Conservation (phyloP, 176 grass and related monocot genomes). For the Oryza meyeriana region DNA sequence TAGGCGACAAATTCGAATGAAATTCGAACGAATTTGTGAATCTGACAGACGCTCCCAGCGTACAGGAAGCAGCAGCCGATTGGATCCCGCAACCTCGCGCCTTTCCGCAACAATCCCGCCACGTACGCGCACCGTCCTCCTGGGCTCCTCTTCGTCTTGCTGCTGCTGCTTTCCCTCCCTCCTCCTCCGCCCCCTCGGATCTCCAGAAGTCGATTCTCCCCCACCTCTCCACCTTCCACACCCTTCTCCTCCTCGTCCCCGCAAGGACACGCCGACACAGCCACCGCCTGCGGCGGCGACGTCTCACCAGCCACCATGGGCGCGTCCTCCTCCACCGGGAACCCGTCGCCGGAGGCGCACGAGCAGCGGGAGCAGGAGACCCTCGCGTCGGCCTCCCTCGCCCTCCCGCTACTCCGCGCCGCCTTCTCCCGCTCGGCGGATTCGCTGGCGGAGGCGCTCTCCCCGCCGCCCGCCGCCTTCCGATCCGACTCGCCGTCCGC, state of each 20-base stretch:
- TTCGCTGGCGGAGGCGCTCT: constrained; percentile 42
- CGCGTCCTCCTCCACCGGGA: constrained; percentile 51
- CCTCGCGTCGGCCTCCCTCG: constrained; percentile 55
- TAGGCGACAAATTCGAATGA: too few relatives aligned
- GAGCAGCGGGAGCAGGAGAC: constrained; percentile 73
- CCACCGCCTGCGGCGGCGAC: constrained; percentile 2
- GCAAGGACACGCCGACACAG: not conserved
- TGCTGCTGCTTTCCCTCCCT: not conserved
- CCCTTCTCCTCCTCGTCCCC: not conserved
- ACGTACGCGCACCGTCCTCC: not conserved
- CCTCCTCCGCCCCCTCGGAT: not conserved
- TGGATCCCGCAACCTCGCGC: not conserved
- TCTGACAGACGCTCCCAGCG: not conserved
- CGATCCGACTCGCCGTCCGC: constrained; percentile 33
- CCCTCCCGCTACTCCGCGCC: constrained; percentile 54
- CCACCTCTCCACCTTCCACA: not conserved
- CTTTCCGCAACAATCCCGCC: constrained; percentile 11
- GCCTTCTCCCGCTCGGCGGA: constrained; percentile 54
- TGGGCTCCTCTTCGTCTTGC: not conserved
- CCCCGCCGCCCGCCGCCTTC: constrained; percentile 34
- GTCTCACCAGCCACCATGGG: constrained; percentile 36
- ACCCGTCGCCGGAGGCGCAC: constrained; percentile 20
- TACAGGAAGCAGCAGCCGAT: not conserved
- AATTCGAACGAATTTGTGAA: not conserved
- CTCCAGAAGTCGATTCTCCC: not conserved